phyloP scores from a whole-genome alignment of 177 flowering plant genomes.

The Vitis hybrid region DNA sequence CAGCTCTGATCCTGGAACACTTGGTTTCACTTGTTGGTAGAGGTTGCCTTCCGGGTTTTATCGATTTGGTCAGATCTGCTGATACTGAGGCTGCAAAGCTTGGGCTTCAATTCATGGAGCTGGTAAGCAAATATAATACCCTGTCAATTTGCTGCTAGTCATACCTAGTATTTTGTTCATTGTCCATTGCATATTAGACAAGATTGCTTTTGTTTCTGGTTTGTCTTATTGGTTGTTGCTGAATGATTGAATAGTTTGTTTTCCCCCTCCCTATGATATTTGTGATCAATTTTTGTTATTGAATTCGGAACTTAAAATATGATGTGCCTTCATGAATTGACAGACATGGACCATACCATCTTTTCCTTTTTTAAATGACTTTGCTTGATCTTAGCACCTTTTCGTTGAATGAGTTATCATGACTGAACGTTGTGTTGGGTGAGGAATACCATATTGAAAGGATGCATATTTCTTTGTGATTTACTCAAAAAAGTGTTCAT shows the following conservation, averaged over 20 bases:
- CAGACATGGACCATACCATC: neutral
- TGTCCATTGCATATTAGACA: neutral
- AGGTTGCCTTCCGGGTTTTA: conserved; percentile 87
- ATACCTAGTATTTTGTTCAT: neutral
- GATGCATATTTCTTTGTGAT: too few species aligned
- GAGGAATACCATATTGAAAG: too few species aligned
- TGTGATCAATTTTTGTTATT: too few species aligned
- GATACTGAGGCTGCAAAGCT: conserved; percentile 88
- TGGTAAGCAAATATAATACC: conserved; percentile 51
- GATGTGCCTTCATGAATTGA: too few species aligned
- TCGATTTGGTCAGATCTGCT: conserved; percentile 83
- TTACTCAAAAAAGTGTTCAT: too few species aligned
- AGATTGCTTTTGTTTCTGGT: neutral
- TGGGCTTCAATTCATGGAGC: conserved; percentile 93
- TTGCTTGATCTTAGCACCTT: too few species aligned
- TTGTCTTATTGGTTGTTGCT: neutral
- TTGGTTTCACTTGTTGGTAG: conserved; percentile 68
- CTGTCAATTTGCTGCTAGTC: neutral
- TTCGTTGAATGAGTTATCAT: too few species aligned
- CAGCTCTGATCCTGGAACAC: conserved; percentile 73
- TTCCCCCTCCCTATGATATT: too few species aligned
- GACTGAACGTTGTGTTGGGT: too few species aligned
- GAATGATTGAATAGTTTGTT: neutral
- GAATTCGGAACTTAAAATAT: too few species aligned
- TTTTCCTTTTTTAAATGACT: neutral